phyloP scores from a whole-genome alignment of 345 rosid species.

The Combretum micranthum region DNA sequence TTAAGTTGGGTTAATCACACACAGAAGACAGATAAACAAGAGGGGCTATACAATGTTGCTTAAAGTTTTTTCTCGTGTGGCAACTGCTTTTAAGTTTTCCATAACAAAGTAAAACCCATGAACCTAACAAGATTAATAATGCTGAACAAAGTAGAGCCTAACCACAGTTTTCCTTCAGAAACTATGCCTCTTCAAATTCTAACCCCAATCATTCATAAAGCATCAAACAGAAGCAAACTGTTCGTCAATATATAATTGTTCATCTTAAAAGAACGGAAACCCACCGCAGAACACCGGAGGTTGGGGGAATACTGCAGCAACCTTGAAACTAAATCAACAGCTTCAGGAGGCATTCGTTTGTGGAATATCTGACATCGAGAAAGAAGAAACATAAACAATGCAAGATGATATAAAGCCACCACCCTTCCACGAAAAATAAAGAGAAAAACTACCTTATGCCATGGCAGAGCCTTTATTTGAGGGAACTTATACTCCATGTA shows the following conservation, averaged over 20 bases:
- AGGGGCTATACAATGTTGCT: no score
- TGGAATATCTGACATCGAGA: conserved; percentile 59
- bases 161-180: no score
- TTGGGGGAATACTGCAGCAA: conserved; percentile 95
- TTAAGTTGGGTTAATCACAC: no score
- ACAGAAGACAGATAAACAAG: no score
- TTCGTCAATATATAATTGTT: background rate
- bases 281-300: conserved; percentile 83
- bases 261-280: conserved; percentile 16
- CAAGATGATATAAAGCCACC: background rate
- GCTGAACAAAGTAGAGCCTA: no score
- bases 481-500: conserved; percentile 95
- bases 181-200: no score
- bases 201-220: background rate
- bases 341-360: conserved; percentile 96
- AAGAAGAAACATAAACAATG: background rate
- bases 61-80: no score
- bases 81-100: no score
- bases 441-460: conserved; percentile 74
- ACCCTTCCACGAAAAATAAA: background rate
- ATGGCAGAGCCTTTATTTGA: conserved; percentile 97
- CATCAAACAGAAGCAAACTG: background rate
- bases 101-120: no score
- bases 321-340: conserved; percentile 94
- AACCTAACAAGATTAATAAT: no score